Evolutionary conservation across 2,329 filamentous ascomycete genomes (phyloP).

Genomic region (Pseudogymnoascus pannorum): DNA sequence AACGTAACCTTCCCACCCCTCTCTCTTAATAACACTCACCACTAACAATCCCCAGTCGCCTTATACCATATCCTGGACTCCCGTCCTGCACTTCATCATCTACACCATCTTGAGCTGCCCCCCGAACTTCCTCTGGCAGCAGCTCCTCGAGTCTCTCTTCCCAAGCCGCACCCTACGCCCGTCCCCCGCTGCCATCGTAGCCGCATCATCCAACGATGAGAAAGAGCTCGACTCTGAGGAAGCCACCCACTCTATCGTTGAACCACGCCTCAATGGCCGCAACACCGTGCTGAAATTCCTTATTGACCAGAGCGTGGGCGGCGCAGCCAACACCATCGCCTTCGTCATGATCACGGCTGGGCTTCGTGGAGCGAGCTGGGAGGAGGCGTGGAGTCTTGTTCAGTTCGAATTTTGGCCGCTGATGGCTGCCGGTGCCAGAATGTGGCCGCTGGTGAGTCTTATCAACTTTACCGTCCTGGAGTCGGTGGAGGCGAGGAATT

Average conservation of each 20-base stretch:
- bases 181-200: slow-evolving; percentile 33
- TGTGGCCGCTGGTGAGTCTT: slow-evolving; percentile 65
- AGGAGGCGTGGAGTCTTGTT: slow-evolving; percentile 36
- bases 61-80: slow-evolving; percentile 56
- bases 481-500: slow-evolving; percentile 61
- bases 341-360: slow-evolving; percentile 50
- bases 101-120: slow-evolving; percentile 69
- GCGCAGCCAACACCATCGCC: slow-evolving; percentile 55
- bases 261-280: slow-evolving; percentile 48
- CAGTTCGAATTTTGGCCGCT: slow-evolving; percentile 55
- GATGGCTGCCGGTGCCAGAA: slow-evolving; percentile 60
- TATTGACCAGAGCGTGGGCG: slow-evolving; percentile 63
- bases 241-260: slow-evolving; percentile 36
- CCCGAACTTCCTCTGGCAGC: slow-evolving; percentile 83
- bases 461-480: slow-evolving; percentile 62
- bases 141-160: slow-evolving; percentile 65
- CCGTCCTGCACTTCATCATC: slow-evolving; percentile 69
- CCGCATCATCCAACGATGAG: slow-evolving; percentile 35
- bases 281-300: slow-evolving; percentile 62
- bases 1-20: slow-evolving; percentile 39
- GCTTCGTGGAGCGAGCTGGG: slow-evolving; percentile 34
- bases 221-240: slow-evolving; percentile 36
- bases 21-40: not conserved
- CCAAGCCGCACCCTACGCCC: slow-evolving; percentile 51
- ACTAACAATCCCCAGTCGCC: slow-evolving; percentile 23